Evolutionary conservation across 129 eudicot genomes (phyloP).

Genomic region (Flaveria sonorensis): DNA sequence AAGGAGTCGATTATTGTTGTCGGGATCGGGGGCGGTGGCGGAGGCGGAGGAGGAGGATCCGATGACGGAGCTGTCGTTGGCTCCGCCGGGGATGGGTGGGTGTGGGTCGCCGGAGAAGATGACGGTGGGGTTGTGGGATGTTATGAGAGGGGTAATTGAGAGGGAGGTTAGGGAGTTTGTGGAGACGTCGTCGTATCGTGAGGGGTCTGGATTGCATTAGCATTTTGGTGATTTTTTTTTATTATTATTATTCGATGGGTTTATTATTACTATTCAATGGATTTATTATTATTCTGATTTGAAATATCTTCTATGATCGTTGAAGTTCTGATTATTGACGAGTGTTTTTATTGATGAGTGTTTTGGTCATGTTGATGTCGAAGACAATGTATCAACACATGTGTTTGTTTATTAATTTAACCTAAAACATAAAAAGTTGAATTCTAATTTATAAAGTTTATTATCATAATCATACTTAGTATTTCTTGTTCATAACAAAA

Average conservation of each 20-base stretch:
- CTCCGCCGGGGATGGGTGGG: slow-evolving; percentile 68
- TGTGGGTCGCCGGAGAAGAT: slow-evolving; percentile 35
- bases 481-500: no score
- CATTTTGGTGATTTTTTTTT: not conserved
- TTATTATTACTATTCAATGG: not conserved
- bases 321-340: not conserved
- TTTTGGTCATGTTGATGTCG: not conserved
- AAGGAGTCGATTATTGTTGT: not conserved
- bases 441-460: no score
- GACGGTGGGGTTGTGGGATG: slow-evolving; percentile 56
- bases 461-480: no score
- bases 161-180: slow-evolving; percentile 74
- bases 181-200: slow-evolving; percentile 57
- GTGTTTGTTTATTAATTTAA: not conserved
- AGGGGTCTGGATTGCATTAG: slow-evolving; percentile 44
- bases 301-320: not conserved
- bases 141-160: slow-evolving; percentile 66
- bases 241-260: no score
- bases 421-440: not conserved
- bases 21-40: slow-evolving; percentile 27
- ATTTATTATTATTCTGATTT: not conserved
- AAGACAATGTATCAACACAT: not conserved
- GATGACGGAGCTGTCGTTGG: slow-evolving; percentile 59
- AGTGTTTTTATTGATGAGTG: not conserved
- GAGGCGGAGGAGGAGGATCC: slow-evolving; percentile 39